phyloP scores from a whole-genome alignment of 352 stramenopile genomes.

The Sclerospora graminicola region DNA sequence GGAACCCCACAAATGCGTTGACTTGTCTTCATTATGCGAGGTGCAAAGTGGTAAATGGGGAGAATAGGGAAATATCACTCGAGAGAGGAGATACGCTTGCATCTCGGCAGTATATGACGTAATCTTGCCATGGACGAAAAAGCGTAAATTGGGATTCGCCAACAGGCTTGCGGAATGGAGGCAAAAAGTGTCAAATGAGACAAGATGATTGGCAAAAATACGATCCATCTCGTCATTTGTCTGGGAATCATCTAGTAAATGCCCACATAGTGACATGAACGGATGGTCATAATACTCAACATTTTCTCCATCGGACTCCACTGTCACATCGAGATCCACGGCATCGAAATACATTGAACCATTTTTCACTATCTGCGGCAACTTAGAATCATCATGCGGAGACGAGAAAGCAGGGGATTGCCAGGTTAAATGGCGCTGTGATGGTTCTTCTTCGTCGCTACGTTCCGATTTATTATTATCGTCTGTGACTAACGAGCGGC shows the following conservation, averaged over 20 bases:
- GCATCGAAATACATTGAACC: conserved; percentile 75
- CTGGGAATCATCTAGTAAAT: conserved; percentile 35
- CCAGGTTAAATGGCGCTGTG: background rate
- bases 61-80: conserved; percentile 58
- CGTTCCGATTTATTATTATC: conserved; percentile 4
- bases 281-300: conserved; percentile 27
- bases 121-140: conserved; percentile 55
- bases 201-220: conserved; percentile 58
- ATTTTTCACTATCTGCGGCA: conserved; percentile 50
- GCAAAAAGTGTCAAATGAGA: conserved; percentile 57
- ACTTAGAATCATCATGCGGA: background rate
- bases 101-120: conserved; percentile 42
- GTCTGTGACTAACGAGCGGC: conserved; percentile 6
- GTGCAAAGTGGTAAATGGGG: conserved; percentile 21
- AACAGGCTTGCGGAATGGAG: conserved; percentile 32
- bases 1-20: background rate
- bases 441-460: conserved; percentile 17
- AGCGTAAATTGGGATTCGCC: conserved; percentile 39
- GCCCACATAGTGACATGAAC: conserved; percentile 65
- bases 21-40: background rate
- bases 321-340: conserved; percentile 31
- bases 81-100: conserved; percentile 52
- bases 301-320: background rate
- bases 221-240: conserved; percentile 33
- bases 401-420: too few species aligned